Conservation (phyloP, 169 alveolate genomes). For the Eimeria acervulina region DNA sequence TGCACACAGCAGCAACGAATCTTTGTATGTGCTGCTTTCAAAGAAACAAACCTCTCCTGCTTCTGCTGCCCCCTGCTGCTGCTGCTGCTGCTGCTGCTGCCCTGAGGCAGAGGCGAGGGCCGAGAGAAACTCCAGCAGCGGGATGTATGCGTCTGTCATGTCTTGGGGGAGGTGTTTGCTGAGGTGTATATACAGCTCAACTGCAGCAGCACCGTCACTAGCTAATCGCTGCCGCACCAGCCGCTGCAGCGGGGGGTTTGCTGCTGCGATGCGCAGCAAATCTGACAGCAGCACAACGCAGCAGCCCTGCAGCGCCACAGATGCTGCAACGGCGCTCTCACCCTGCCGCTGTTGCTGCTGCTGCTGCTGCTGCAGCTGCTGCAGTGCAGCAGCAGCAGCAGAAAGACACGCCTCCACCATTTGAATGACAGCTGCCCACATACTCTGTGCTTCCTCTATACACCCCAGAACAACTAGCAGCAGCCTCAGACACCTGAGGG, state of each 20-base stretch:
- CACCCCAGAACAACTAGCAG: constrained; percentile 69
- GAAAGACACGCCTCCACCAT: constrained; percentile 23
- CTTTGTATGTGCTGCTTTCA: neutral
- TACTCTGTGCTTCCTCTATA: constrained; percentile 19
- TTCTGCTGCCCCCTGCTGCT: constrained; percentile 32
- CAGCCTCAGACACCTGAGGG: constrained; percentile 74
- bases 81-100: constrained; percentile 63
- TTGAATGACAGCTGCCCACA: constrained; percentile 76
- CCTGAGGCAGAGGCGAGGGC: constrained; percentile 50
- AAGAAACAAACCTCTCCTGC: neutral
- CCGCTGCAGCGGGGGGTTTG: constrained; percentile 31
- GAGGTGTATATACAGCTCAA: constrained; percentile 48
- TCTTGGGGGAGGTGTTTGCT: constrained; percentile 14
- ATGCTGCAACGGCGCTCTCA: constrained; percentile 50
- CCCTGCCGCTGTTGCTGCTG: neutral
- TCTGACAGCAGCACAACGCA: constrained; percentile 62
- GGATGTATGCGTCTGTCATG: constrained; percentile 28
- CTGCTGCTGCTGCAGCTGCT: constrained; percentile 30
- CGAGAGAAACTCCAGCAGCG: constrained; percentile 49
- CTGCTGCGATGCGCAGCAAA: constrained; percentile 41
- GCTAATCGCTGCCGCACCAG: constrained; percentile 8
- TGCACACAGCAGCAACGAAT: constrained; percentile 54
- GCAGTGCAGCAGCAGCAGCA: constrained; percentile 42
- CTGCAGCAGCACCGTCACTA: constrained; percentile 25
- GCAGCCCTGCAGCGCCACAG: constrained; percentile 73